A percentile compares a stretch with the other conserved stretches of the same genome.
phyloP scores from a whole-genome alignment of 78 protist species.

The Dictyostelium firmibasis region DNA sequence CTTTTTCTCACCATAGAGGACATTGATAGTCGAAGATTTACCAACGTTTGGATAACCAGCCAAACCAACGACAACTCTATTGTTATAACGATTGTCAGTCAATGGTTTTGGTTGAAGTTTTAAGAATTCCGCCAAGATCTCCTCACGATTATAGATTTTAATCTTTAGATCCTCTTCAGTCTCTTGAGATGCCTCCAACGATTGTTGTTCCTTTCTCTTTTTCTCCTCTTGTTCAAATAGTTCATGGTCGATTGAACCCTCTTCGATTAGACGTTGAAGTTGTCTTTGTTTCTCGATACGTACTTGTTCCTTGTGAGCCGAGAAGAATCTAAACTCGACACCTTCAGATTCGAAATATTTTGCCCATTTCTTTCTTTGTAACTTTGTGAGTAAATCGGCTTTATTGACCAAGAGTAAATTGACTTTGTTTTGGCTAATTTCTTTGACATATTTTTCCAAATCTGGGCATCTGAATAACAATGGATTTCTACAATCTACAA shows the following conservation, averaged over 20 bases:
- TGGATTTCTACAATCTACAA: conserved; percentile 98
- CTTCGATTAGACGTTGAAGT: conserved; percentile 96
- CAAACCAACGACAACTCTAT: conserved; percentile 86
- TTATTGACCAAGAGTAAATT: conserved; percentile 95
- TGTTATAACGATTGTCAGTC: conserved; percentile 31
- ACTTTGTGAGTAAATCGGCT: conserved; percentile 95
- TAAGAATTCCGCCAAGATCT: conserved; percentile 33
- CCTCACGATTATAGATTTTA: conserved; percentile 58
- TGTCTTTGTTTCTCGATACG: conserved; percentile 76
- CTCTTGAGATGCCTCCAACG: background rate
- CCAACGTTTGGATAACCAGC: conserved; percentile 99
- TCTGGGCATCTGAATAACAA: conserved; percentile 93
- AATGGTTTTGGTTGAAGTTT: conserved; percentile 33
- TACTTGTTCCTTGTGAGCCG: conserved; percentile 85
- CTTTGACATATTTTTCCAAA: conserved; percentile 88
- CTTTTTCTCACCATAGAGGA: conserved; percentile 87
- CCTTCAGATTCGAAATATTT: conserved; percentile 70
- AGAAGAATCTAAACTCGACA: conserved; percentile 76
- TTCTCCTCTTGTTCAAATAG: background rate
- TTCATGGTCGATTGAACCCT: conserved; percentile 96
- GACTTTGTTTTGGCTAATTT: conserved; percentile 46
- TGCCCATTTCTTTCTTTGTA: conserved; percentile 91
- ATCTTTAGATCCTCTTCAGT: conserved; percentile 26
- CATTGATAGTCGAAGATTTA: conserved; percentile 97
- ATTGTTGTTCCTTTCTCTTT: background rate